Evolutionary conservation across 192 early-diverging fungal species (phyloP).

Genomic region (Diversispora epigaea): DNA sequence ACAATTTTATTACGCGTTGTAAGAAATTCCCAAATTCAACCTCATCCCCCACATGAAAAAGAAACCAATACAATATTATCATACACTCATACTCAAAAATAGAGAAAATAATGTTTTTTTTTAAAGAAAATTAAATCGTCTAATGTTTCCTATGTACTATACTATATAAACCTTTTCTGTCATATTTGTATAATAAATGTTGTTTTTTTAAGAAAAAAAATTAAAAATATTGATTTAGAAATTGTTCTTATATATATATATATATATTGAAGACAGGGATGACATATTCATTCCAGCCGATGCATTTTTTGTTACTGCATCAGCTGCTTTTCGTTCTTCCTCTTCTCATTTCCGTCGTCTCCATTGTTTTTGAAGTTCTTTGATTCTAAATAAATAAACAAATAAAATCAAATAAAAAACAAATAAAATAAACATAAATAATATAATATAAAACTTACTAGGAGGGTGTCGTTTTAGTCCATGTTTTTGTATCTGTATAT

Average conservation of each 20-base stretch:
- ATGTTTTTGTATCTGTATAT: conserved; percentile 68
- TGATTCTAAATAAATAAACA: conserved; percentile 46
- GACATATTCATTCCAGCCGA: not conserved
- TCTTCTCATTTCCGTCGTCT: conserved; percentile 56
- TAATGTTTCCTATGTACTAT: too few species aligned
- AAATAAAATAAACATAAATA: not conserved
- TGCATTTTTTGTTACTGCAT: conserved; percentile 40
- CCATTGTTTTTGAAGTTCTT: conserved; percentile 60
- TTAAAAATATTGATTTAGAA: not conserved
- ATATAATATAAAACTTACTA: conserved; percentile 30
- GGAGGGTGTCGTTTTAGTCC: conserved; percentile 56
- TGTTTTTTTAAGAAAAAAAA: not conserved
- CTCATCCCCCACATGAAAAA: too few species aligned
- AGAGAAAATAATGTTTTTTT: too few species aligned
- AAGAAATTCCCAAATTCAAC: too few species aligned
- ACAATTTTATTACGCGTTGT: too few species aligned
- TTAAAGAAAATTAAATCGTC: too few species aligned
- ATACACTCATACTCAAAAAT: too few species aligned
- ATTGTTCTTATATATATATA: conserved; percentile 12
- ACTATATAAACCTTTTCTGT: too few species aligned
- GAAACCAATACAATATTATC: too few species aligned
- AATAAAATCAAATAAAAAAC: conserved; percentile 11
- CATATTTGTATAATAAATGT: too few species aligned
- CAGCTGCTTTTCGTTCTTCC: conserved; percentile 40
- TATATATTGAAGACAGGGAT: conserved; percentile 1